Evolutionary conservation across 805 yeast genomes (phyloP).

Genomic region (Schwanniomyces sp.): DNA sequence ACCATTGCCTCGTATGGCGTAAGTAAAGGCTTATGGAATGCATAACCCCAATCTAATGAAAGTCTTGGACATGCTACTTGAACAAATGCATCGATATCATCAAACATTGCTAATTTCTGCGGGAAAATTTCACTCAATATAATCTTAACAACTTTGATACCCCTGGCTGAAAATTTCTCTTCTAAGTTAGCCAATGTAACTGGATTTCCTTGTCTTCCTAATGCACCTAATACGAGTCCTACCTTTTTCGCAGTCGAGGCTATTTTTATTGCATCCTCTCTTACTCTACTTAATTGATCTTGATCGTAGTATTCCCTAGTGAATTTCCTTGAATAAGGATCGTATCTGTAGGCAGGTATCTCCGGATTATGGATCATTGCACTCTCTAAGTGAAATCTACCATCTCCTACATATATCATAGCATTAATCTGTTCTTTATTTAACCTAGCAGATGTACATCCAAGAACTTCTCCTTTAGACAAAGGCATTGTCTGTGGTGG

Average conservation of each 20-base stretch:
- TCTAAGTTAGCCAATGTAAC: constrained; percentile 71
- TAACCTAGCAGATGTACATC: constrained; percentile 89
- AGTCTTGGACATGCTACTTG: constrained; percentile 97
- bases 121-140: constrained; percentile 93
- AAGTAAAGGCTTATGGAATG: constrained; percentile 84
- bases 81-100: constrained; percentile 90
- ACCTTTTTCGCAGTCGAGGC: constrained; percentile 64
- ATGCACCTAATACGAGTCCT: constrained; percentile 87
- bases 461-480: constrained; percentile 93
- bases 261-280: constrained; percentile 68
- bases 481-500: constrained; percentile 93
- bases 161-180: constrained; percentile 47
- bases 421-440: constrained; percentile 66
- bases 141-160: constrained; percentile 74
- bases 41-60: constrained; percentile 98
- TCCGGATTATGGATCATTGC: constrained; percentile 97
- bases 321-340: constrained; percentile 90
- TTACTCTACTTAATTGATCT: constrained; percentile 69
- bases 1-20: constrained; percentile 98
- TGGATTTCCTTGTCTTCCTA: constrained; percentile 94
- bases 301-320: constrained; percentile 89
- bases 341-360: constrained; percentile 89
- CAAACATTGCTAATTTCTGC: constrained; percentile 85
- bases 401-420: constrained; percentile 93
- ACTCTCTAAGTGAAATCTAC: constrained; percentile 90